Percentiles rank a stretch among this genome's conserved stretches.
These are phyloP conservation scores for Huiozyma sinensis DNA, from an alignment of 805 yeast genomes.

Conservation along the genomic window DNA sequence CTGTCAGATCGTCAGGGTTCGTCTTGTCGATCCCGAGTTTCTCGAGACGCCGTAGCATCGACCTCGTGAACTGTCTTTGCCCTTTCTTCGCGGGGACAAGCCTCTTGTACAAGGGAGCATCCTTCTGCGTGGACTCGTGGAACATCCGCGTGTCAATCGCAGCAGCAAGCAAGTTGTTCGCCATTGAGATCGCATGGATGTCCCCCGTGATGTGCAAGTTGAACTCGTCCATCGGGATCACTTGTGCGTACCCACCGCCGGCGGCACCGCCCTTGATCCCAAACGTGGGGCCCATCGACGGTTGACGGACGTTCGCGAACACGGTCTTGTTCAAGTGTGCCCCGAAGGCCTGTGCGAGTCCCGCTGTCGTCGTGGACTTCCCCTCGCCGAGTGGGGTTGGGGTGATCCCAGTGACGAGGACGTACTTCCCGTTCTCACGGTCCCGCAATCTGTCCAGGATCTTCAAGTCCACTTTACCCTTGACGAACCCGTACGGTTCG, in stretches of 20 bases:
- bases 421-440: constrained; percentile 65
- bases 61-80: constrained; percentile 50
- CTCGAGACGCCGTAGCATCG: constrained; percentile 55
- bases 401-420: constrained; percentile 91
- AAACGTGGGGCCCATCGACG: constrained; percentile 97
- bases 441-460: constrained; percentile 52
- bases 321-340: constrained; percentile 77
- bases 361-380: constrained; percentile 91
- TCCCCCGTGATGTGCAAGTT: constrained; percentile 97
- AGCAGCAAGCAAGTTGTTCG: constrained; percentile 72
- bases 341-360: constrained; percentile 89
- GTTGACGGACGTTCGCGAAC: constrained; percentile 93
- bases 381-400: constrained; percentile 98
- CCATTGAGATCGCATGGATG: constrained; percentile 75
- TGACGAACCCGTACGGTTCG: constrained; percentile 65
- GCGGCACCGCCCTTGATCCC: constrained; percentile 99
- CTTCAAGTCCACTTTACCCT: constrained; percentile 63
- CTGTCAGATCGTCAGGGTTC: constrained; percentile 61
- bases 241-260: constrained; percentile 97
- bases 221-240: constrained; percentile 97
- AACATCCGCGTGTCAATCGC: constrained; percentile 81
- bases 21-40: constrained; percentile 62
- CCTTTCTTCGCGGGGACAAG: constrained; percentile 71
- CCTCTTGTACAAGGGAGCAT: constrained; percentile 62
- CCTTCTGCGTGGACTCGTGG: constrained; percentile 68